Conservation (phyloP, 1,139 yeast species). For the Taphrina communis region DNA sequence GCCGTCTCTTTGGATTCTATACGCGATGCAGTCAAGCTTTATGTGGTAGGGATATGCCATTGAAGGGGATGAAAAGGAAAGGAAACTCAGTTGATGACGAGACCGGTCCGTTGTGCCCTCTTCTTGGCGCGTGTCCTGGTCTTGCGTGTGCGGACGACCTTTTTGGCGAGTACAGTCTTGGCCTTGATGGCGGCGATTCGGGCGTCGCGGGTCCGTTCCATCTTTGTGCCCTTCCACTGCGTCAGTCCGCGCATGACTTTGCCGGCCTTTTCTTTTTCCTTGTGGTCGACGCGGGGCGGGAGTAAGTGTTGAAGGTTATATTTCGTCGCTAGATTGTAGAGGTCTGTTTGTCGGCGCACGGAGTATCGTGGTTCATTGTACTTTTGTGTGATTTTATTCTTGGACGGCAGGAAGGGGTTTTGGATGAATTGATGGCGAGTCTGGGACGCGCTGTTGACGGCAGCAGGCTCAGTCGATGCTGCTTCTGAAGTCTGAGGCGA, state of each 20-base stretch:
- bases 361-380: constrained; percentile 40
- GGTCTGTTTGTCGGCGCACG: constrained; percentile 33
- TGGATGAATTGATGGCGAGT: neutral
- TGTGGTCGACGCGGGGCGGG: constrained; percentile 28
- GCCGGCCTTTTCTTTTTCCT: constrained; percentile 17
- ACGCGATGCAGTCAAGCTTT: too few species aligned
- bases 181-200: constrained; percentile 26
- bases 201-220: constrained; percentile 37
- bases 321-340: constrained; percentile 26
- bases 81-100: constrained; percentile 6
- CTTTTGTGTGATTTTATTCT: constrained; percentile 21
- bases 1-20: too few species aligned
- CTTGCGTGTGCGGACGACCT: constrained; percentile 27
- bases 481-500: constrained; percentile 58
- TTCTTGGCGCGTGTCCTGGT: constrained; percentile 33
- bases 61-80: too few species aligned
- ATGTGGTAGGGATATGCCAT: too few species aligned
- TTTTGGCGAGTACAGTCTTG: constrained; percentile 23
- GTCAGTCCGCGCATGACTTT: constrained; percentile 31
- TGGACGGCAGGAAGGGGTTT: constrained; percentile 35
- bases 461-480: constrained; percentile 62
- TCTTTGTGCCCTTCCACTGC: constrained; percentile 40
- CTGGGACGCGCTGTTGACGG: neutral
- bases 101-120: constrained; percentile 18
- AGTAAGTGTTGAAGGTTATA: constrained; percentile 21